Evolutionary conservation across 768 basidiomycete species (phyloP).

Genomic region (Clavulina sp.): DNA sequence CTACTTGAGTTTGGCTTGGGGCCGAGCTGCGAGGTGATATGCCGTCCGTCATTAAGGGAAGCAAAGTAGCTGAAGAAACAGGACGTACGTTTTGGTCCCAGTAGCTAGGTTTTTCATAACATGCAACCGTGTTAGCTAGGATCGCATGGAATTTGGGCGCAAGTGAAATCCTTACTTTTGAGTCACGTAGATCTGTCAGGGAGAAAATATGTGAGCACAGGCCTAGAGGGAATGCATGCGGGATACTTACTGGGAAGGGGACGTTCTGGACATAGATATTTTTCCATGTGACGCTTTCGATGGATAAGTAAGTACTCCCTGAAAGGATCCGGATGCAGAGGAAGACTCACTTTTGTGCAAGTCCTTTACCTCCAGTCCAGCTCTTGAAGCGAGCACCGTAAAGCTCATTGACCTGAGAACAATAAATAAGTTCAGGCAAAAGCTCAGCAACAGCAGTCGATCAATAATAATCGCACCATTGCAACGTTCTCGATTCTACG

Average conservation of each 20-base stretch:
- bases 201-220: background rate
- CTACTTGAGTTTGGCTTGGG: background rate
- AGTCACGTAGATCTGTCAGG: slow-evolving; percentile 37
- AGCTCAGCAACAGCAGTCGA: background rate
- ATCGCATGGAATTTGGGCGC: no score
- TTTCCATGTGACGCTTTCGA: slow-evolving; percentile 35
- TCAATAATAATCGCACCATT: slow-evolving; percentile 12
- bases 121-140: no score
- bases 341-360: slow-evolving; percentile 32
- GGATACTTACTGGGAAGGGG: slow-evolving; percentile 31
- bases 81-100: background rate
- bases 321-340: background rate
- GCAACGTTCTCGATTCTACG: slow-evolving; percentile 17
- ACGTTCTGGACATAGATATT: slow-evolving; percentile 37
- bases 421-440: background rate
- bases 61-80: no score
- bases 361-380: slow-evolving; percentile 44
- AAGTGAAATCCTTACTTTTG: slow-evolving; percentile 32
- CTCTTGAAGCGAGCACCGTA: slow-evolving; percentile 53
- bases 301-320: background rate
- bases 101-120: no score
- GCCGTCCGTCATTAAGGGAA: background rate
- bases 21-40: background rate
- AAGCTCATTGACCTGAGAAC: slow-evolving; percentile 28
- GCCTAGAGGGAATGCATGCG: background rate